Percentiles rank a stretch among this genome's conserved stretches.
Evolutionary conservation across 1,139 yeast genomes (phyloP).

Genomic region (Taiozyma sp.): DNA sequence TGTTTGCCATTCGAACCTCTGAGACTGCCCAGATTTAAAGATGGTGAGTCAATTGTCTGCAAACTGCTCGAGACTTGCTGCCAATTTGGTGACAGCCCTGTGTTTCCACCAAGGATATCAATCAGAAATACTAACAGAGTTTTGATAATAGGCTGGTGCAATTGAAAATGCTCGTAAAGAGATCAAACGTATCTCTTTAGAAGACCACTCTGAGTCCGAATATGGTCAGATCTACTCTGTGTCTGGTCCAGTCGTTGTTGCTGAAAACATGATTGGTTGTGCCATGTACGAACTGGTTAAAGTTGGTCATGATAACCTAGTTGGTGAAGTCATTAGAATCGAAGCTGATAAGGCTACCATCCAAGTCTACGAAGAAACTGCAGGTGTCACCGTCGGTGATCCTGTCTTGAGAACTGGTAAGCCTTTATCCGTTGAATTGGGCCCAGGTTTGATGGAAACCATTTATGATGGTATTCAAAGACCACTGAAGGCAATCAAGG

Average conservation of each 20-base stretch:
- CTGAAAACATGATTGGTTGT: slow-evolving; percentile 98
- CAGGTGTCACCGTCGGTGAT: slow-evolving; percentile 98
- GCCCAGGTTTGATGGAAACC: slow-evolving; percentile 99
- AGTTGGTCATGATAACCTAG: slow-evolving; percentile 95
- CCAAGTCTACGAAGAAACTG: slow-evolving; percentile 98
- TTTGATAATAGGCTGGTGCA: slow-evolving; percentile 71
- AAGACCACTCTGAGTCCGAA: slow-evolving; percentile 69
- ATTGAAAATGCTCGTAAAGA: slow-evolving; percentile 96
- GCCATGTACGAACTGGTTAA: slow-evolving; percentile 98
- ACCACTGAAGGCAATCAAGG: slow-evolving; percentile 90
- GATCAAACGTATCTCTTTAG: slow-evolving; percentile 78
- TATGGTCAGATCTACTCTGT: slow-evolving; percentile 91
- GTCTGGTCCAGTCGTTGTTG: slow-evolving; percentile 96
- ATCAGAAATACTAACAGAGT: too few relatives aligned
- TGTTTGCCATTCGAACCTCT: background rate
- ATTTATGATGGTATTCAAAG: slow-evolving; percentile 99
- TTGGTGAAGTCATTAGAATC: slow-evolving; percentile 97
- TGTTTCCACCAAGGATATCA: too few relatives aligned
- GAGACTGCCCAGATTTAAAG: background rate
- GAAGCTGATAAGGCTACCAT: slow-evolving; percentile 96
- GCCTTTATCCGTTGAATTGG: slow-evolving; percentile 95
- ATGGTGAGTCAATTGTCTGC: background rate
- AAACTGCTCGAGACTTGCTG: background rate
- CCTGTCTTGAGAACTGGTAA: slow-evolving; percentile 97
- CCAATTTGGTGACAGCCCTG: background rate